Evolutionary conservation across 148 eudicot species (phyloP).

Genomic region (Cornus controversa): DNA sequence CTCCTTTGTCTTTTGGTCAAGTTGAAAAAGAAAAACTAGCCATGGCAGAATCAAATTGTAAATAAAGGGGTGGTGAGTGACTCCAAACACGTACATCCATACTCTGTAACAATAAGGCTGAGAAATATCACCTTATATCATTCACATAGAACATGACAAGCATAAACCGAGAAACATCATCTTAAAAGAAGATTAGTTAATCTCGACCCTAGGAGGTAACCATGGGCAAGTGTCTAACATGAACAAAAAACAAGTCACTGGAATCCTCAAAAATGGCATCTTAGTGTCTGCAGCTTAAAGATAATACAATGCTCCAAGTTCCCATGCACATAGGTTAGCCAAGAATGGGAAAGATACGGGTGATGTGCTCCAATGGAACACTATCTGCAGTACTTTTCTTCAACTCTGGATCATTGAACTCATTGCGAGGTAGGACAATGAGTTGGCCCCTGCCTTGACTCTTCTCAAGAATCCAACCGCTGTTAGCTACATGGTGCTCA

Average conservation of each 20-base stretch:
- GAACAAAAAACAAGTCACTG: neutral
- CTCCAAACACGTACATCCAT: too few species aligned
- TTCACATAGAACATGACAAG: neutral
- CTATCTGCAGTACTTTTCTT: constrained; percentile 70
- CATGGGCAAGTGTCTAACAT: neutral
- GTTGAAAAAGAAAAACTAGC: too few species aligned
- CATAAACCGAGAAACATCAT: neutral
- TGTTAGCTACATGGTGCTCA: constrained; percentile 66
- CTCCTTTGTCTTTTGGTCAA: too few species aligned
- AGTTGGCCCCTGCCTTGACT: constrained; percentile 59
- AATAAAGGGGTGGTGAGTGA: too few species aligned
- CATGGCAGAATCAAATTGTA: too few species aligned
- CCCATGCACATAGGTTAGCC: constrained; percentile 31
- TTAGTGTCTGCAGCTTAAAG: neutral
- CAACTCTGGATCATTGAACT: constrained; percentile 87
- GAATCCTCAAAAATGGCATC: neutral
- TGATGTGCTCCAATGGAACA: constrained; percentile 73
- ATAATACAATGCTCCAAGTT: neutral
- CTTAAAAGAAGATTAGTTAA: neutral
- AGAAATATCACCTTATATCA: too few species aligned
- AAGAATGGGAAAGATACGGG: constrained; percentile 86
- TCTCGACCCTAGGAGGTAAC: neutral
- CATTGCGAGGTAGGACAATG: constrained; percentile 57
- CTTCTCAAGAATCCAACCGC: constrained; percentile 78
- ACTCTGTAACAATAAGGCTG: too few species aligned